Evolutionary conservation across 1,284 basidiomycete genomes (phyloP), one percentile per base, ranked within the genome.

Genomic region (Chalciporus sp.): DNA sequence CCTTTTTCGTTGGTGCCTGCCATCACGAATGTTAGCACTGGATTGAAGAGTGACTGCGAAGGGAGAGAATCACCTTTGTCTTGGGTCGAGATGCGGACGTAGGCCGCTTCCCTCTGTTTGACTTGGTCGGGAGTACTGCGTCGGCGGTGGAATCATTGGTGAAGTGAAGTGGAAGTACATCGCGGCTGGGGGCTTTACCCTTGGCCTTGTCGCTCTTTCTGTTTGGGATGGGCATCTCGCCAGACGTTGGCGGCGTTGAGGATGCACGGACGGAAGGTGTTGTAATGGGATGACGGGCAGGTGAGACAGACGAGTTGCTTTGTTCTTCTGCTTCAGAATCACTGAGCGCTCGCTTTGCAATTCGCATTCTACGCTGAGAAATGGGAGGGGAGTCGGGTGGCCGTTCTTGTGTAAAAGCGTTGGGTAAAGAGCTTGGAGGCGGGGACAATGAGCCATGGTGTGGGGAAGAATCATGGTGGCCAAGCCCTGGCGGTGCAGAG

Each of bases 221-320:
- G n/a, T 55, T 62, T 28, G n/a, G 23, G 39, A 69, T 65, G 0
- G 45, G 42, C 44, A 62, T 48, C n/a, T 69, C 67, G 11, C 70
- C 58, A n/a, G 67, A 72, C 49, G 70, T 69, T 42, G 69, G 65
- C 1, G 70, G 67, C 14, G 70, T 69, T 37, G 70, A 64, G 2
- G 70, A 72, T 42, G 68, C 69, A 42, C 57, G 67, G 12, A 59
- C 52, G 33, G 60, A 56, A 6, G 67, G 68, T 12, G 70, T 69
- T 16, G 67, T 66, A 12, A 72, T 69, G 45, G 43, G 49, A 52
- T 72, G 68, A 1, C 57, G 64, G 33, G 59, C 31, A 23, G 69
- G 67, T 14, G 70, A 71, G 42, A 57, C 48, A 35, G 63, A 65
- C 14, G 67, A 67, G 3, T 57, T 57, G 12, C 48, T 57, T 35